These are phyloP conservation scores for Penicillium sp. DNA, from an alignment of 2,329 filamentous ascomycete genomes.

Conservation along the genomic window DNA sequence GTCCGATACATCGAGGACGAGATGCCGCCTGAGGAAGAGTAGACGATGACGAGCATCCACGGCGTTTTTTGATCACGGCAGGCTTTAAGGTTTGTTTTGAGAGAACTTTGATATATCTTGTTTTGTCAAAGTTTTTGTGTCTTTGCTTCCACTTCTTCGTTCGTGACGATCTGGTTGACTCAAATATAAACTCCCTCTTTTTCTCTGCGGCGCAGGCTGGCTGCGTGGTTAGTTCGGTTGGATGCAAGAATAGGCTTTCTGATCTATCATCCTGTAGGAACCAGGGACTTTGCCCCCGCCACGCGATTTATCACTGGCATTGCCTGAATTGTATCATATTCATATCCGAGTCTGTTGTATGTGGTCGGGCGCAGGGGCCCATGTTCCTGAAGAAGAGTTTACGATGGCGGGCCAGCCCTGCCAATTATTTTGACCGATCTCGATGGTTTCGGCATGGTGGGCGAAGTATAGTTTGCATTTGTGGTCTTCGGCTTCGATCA, in stretches of 20 bases:
- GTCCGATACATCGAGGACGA: constrained; percentile 97
- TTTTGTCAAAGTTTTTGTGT: neutral
- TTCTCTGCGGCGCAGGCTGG: neutral
- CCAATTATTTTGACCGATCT: neutral
- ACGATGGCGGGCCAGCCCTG: constrained; percentile 5
- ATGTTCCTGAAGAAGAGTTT: neutral
- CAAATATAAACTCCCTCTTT: neutral
- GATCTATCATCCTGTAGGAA: constrained; percentile 25
- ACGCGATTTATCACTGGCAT: constrained; percentile 24
- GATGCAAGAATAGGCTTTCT: constrained; percentile 24
- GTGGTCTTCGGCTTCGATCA: neutral
- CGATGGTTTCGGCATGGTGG: neutral
- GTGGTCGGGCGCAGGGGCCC: constrained; percentile 1
- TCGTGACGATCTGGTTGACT: neutral
- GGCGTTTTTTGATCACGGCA: constrained; percentile 27
- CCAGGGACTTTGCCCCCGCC: constrained; percentile 14
- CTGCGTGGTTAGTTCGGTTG: constrained; percentile 1
- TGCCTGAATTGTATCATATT: neutral
- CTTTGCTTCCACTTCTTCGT: neutral
- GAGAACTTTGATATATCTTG: constrained; percentile 5
- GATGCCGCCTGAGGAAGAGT: constrained; percentile 94
- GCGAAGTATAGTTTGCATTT: neutral
- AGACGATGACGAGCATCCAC: constrained; percentile 2
- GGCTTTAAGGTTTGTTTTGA: constrained; percentile 7
- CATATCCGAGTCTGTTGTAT: constrained; percentile 1